A percentile compares a stretch with the other conserved stretches of the same genome.
These are phyloP conservation scores for Heritiera littoralis DNA, from an alignment of 345 rosid species.

Conservation along the genomic window DNA sequence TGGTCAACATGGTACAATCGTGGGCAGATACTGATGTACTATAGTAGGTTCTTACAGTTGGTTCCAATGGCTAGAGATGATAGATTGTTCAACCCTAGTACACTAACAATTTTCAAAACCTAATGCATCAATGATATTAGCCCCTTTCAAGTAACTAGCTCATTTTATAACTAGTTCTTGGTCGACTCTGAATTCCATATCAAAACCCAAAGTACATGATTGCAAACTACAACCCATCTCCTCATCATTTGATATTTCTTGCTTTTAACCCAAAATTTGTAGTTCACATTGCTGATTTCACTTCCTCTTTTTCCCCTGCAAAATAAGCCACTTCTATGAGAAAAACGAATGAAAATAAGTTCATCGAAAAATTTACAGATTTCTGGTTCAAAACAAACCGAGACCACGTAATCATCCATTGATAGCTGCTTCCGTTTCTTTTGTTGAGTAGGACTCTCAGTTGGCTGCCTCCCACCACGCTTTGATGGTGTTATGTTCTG, in stretches of 20 bases:
- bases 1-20: too few relatives aligned
- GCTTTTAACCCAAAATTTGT: slow-evolving; percentile 21
- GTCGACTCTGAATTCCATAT: too few relatives aligned
- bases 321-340: neutral
- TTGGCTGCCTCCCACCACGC: slow-evolving; percentile 64
- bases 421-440: slow-evolving; percentile 85
- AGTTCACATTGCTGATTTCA: slow-evolving; percentile 32
- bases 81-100: neutral
- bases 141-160: too few relatives aligned
- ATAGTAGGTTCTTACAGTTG: too few relatives aligned
- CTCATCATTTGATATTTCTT: neutral
- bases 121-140: neutral
- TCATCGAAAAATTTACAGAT: too few relatives aligned
- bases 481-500: slow-evolving; percentile 77
- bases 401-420: slow-evolving; percentile 70
- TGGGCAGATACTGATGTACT: too few relatives aligned
- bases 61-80: too few relatives aligned
- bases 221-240: neutral
- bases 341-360: neutral
- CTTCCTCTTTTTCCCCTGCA: slow-evolving; percentile 77
- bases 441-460: slow-evolving; percentile 57
- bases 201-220: too few relatives aligned
- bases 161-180: neutral
- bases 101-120: neutral
- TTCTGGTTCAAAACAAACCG: slow-evolving; percentile 38